Base-by-base conservation (phyloP, 495 filamentous ascomycete genomes). In the Corynascus novoguineensis region DNA sequence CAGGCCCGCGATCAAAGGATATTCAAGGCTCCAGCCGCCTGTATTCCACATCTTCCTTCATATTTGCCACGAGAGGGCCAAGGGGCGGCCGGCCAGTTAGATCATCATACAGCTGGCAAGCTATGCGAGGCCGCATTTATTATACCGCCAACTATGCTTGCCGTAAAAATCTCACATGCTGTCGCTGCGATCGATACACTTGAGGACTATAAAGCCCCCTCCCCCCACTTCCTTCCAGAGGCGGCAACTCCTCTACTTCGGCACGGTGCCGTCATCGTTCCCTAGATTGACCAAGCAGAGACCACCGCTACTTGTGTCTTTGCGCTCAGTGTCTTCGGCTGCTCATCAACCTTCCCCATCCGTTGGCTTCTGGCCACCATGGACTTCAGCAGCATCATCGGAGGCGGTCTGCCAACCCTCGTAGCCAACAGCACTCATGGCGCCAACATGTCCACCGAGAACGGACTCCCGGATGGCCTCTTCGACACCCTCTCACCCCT, bases 401-500 rank as follows among this genome's bases (percentile, higher is more conserved):
- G 50, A 15, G 55, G 40, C 22, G 58, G 54, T 9, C 34, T 70
- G 40, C 65, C 68, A n/a, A 59, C 63, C 11, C 17, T 68, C 28
- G 53, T 27, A 17, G 50, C 61, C 41, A 68, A 68, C 31, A 32
- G 12, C 47, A 67, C 27, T 57, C 55, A 57, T 12, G 51, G 15
- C n/a, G 34, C 40, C 44, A 58, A 51, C 47, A 55, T 61, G 25
- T 35, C 35, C 8, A 44, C 61, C 28, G 50, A 50, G 27, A 31
- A 49, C 5, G 41, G 42, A 21, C 48, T 65, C 21, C 49, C 64
- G 4, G 47, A 60, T 3, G 50, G 42, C 46, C 50, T 71, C 24
- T 25, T 72, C n/a, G 68, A 68, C 34, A 63, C 52, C 10, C 51
- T 72, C 8, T 48, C 54, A 5, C 65, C 64, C 1, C 59, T 72